These are phyloP conservation scores for Cercospora beticola DNA, from an alignment of 2,329 filamentous ascomycete species.

Conservation along the genomic window DNA sequence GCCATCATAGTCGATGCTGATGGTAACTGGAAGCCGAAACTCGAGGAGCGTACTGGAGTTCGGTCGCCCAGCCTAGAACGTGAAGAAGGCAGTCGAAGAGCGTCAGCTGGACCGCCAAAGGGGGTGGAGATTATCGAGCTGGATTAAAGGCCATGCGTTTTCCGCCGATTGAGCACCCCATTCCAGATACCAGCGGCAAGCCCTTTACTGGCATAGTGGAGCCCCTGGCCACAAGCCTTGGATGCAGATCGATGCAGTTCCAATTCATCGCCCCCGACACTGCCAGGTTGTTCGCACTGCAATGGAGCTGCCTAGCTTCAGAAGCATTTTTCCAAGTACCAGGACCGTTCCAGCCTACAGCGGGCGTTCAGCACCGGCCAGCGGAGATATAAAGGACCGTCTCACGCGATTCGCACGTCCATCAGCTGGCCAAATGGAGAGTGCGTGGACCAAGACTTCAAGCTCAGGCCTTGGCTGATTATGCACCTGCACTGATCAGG, in stretches of 20 bases:
- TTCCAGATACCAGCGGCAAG: background rate
- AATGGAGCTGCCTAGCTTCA: background rate
- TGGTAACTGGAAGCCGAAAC: constrained; percentile 59
- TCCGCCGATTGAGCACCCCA: background rate
- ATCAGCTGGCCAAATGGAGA: background rate
- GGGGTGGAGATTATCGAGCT: constrained; percentile 29
- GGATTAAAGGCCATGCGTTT: constrained; percentile 19
- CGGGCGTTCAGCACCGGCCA: background rate
- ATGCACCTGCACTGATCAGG: background rate
- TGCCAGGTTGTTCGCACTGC: background rate
- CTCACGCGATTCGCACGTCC: background rate
- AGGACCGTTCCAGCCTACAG: background rate
- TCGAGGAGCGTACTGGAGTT: constrained; percentile 32
- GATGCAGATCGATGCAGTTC: background rate
- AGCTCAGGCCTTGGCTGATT: background rate
- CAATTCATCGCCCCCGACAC: background rate
- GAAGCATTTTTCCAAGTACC: background rate
- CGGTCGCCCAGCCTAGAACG: constrained; percentile 31
- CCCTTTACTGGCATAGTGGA: background rate
- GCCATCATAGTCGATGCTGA: constrained; percentile 64
- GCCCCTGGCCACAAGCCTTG: background rate
- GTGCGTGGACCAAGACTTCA: background rate
- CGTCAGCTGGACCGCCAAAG: constrained; percentile 10
- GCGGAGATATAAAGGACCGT: background rate
- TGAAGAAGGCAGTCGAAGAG: constrained; percentile 21